A percentile compares a stretch with the other conserved stretches of the same genome.
phyloP scores from a whole-genome alignment of 495 filamentous ascomycete genomes.

The Penicillium subrubescens region DNA sequence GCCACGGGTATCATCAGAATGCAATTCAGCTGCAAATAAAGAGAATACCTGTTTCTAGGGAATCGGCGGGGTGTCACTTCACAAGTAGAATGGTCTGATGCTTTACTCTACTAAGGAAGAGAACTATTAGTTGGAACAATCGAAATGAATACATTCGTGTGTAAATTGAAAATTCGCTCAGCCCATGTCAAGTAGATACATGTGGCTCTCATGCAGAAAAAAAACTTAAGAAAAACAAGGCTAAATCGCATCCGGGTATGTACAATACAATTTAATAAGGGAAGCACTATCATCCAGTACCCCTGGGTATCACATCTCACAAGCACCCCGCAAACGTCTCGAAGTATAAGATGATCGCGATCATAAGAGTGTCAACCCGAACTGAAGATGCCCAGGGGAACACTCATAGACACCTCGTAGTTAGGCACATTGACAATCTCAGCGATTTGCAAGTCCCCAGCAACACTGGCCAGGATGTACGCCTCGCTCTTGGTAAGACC shows the following conservation, averaged over 20 bases:
- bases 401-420: slow-evolving; percentile 47
- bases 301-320: slow-evolving; percentile 24
- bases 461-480: slow-evolving; percentile 54
- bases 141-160: neutral
- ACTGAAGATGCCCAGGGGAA: slow-evolving; percentile 48
- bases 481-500: slow-evolving; percentile 46
- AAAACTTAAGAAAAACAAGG: neutral
- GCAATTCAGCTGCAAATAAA: neutral
- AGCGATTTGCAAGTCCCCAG: slow-evolving; percentile 46
- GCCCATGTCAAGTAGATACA: slow-evolving; percentile 3
- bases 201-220: slow-evolving; percentile 7
- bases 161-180: neutral
- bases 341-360: neutral
- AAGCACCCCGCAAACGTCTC: slow-evolving; percentile 2
- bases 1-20: neutral
- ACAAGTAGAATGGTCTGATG: neutral
- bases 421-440: slow-evolving; percentile 55
- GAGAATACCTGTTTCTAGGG: neutral
- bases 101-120: neutral
- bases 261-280: slow-evolving; percentile 7
- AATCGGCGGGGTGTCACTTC: neutral
- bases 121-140: neutral
- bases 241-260: slow-evolving; percentile 13
- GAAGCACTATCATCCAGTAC: slow-evolving; percentile 7
- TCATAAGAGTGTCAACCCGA: neutral